Evolutionary conservation across 148 eudicot species (phyloP).

Genomic region (Vaccinium vitisidaea): DNA sequence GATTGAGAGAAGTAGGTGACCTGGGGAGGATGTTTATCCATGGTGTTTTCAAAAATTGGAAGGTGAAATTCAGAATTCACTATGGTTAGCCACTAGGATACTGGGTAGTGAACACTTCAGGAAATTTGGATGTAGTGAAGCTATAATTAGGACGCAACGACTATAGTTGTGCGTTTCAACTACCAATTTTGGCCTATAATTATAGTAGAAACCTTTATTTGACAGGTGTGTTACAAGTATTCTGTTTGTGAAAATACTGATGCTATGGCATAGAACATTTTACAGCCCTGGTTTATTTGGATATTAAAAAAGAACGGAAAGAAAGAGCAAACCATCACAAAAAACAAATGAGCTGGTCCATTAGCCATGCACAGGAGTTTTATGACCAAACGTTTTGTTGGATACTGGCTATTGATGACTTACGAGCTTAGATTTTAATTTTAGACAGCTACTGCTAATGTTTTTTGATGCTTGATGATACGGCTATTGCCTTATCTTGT

Average conservation of each 20-base stretch:
- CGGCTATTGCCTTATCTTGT: not conserved
- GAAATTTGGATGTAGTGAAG: not conserved
- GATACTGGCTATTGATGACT: not conserved
- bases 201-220: not conserved
- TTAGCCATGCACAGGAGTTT: not conserved
- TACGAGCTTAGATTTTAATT: not conserved
- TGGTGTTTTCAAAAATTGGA: not conserved
- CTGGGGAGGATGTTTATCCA: not conserved
- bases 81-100: not conserved
- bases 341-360: not conserved
- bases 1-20: slow-evolving; percentile 1
- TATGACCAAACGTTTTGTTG: not conserved
- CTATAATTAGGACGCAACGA: not conserved
- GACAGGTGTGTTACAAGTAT: not conserved
- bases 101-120: not conserved
- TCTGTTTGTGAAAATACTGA: not conserved
- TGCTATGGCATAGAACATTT: not conserved
- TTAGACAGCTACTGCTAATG: not conserved
- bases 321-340: not conserved
- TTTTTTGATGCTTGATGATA: not conserved
- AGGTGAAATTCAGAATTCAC: not conserved
- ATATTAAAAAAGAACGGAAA: not conserved
- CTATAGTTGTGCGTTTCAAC: not conserved
- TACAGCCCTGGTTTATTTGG: not conserved
- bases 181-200: not conserved